Conservation (phyloP, 352 stramenopile genomes). For the Phytophthora macrochlamydospora region DNA sequence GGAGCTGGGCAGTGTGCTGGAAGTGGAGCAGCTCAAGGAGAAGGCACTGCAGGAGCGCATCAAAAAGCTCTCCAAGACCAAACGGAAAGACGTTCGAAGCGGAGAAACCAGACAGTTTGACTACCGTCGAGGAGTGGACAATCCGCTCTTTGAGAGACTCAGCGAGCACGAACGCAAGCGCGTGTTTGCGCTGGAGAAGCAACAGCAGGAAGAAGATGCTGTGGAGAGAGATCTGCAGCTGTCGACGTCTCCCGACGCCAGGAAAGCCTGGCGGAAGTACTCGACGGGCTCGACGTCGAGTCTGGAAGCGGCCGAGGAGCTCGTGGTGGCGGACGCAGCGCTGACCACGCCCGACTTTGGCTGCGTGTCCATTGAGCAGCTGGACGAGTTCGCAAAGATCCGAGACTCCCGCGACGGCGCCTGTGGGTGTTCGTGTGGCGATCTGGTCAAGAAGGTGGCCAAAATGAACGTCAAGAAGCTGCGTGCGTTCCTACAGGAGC, state of each 20-base stretch:
- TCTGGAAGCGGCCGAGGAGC: constrained; percentile 18
- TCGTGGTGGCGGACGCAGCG: constrained; percentile 26
- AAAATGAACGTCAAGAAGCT: constrained; percentile 90
- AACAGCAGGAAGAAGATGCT: constrained; percentile 23
- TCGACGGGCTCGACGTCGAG: constrained; percentile 33
- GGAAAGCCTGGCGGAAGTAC: constrained; percentile 38
- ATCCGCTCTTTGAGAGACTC: constrained; percentile 79
- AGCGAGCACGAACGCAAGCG: constrained; percentile 73
- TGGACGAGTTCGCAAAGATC: constrained; percentile 84
- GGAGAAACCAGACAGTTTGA: constrained; percentile 86
- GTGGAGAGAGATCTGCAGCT: constrained; percentile 27
- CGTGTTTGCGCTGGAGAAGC: constrained; percentile 57
- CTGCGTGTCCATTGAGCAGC: constrained; percentile 80
- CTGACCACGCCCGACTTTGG: constrained; percentile 67
- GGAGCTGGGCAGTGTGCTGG: constrained; percentile 68
- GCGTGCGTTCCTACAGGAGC: constrained; percentile 64
- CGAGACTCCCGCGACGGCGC: constrained; percentile 76
- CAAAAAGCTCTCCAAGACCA: constrained; percentile 68
- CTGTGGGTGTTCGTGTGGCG: constrained; percentile 83
- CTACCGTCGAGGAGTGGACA: constrained; percentile 71
- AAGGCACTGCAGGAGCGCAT: constrained; percentile 57
- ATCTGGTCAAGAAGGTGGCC: constrained; percentile 80
- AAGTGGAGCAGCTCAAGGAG: constrained; percentile 62
- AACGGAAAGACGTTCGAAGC: constrained; percentile 55
- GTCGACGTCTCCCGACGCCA: constrained; percentile 28